Conservation (phyloP, 495 filamentous ascomycete genomes). For the Tuber umbilicatum region DNA sequence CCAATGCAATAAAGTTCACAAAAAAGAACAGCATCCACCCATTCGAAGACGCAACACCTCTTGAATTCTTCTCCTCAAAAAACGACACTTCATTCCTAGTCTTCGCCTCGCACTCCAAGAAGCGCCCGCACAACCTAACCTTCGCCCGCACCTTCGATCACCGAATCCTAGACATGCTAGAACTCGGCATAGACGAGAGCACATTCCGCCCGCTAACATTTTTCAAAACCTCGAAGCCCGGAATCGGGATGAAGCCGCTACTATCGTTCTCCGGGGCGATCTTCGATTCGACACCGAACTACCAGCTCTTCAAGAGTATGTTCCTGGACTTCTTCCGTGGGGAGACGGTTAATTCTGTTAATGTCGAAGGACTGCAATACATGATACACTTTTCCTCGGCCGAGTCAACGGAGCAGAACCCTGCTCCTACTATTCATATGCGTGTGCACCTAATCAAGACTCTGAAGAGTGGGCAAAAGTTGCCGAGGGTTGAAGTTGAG, state of each 20-base stretch:
- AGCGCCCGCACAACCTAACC: slow-evolving; percentile 82
- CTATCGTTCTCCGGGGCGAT: slow-evolving; percentile 75
- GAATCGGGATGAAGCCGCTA: slow-evolving; percentile 78
- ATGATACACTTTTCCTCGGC: slow-evolving; percentile 71
- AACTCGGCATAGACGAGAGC: slow-evolving; percentile 62
- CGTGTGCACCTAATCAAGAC: slow-evolving; percentile 78
- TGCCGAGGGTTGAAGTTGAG: slow-evolving; percentile 86
- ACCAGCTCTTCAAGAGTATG: slow-evolving; percentile 76
- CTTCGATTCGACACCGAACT: slow-evolving; percentile 73
- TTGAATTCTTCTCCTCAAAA: slow-evolving; percentile 91
- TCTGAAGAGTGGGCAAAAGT: slow-evolving; percentile 73
- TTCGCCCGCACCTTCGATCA: slow-evolving; percentile 73
- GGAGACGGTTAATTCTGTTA: slow-evolving; percentile 64
- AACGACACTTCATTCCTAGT: slow-evolving; percentile 80
- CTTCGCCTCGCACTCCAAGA: slow-evolving; percentile 80
- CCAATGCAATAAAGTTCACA: slow-evolving; percentile 73
- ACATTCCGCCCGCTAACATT: slow-evolving; percentile 60
- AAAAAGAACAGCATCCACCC: slow-evolving; percentile 94
- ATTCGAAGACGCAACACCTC: slow-evolving; percentile 77
- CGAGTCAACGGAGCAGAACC: slow-evolving; percentile 55
- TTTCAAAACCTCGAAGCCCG: slow-evolving; percentile 76
- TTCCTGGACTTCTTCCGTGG: slow-evolving; percentile 87
- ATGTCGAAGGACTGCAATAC: slow-evolving; percentile 91
- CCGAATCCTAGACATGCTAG: slow-evolving; percentile 87
- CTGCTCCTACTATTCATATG: slow-evolving; percentile 67